Evolutionary conservation across 1,284 basidiomycete species (phyloP).

Genomic region (Cystobasidium sp.): DNA sequence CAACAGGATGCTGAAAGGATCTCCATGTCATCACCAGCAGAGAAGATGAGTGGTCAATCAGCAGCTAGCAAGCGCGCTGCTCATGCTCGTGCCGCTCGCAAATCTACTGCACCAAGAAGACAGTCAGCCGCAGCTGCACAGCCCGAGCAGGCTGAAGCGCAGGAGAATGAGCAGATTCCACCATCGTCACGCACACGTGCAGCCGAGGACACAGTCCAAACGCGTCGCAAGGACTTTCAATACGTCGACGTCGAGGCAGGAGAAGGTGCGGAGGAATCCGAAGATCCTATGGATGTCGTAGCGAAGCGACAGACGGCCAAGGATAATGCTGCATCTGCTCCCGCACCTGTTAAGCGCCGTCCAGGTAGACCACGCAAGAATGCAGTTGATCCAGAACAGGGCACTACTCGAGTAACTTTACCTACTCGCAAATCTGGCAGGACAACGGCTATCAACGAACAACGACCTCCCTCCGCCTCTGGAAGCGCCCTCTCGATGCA

Average conservation of each 20-base stretch:
- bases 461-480: too few species aligned
- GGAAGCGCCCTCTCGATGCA: too few species aligned
- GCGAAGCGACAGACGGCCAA: constrained; percentile 3
- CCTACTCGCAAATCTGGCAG: constrained; percentile 10
- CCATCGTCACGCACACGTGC: too few species aligned
- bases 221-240: constrained; percentile 8
- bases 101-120: neutral
- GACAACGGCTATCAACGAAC: neutral
- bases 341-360: neutral
- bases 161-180: neutral
- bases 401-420: neutral
- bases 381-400: constrained; percentile 15
- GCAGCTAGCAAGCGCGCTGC: neutral
- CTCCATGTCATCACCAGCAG: constrained; percentile 29
- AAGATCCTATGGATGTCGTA: neutral
- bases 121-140: neutral
- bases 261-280: neutral
- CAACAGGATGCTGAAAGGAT: constrained; percentile 29
- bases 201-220: neutral
- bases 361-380: neutral
- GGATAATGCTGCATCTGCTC: constrained; percentile 1
- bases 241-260: neutral
- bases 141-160: neutral
- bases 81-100: constrained; percentile 3
- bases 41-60: neutral